Percentiles rank a stretch among this genome's conserved stretches.
phyloP scores from a whole-genome alignment of 2,329 filamentous ascomycete species.

The Penicillium rolfsii region DNA sequence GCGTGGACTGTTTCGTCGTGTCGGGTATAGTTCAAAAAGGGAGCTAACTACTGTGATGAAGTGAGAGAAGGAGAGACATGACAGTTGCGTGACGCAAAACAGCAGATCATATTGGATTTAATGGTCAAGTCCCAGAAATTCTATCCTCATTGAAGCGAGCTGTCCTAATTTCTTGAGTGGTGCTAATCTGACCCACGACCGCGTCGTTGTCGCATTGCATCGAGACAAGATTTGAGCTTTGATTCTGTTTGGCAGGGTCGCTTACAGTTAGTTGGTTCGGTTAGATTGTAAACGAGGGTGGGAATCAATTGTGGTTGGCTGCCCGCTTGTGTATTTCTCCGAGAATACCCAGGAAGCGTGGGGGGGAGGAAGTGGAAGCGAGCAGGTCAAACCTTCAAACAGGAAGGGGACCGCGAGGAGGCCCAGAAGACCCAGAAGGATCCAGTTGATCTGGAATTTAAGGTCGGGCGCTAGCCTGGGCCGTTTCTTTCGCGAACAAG shows the following conservation, averaged over 20 bases:
- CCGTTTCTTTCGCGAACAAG: not conserved
- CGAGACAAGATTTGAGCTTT: not conserved
- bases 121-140: not conserved
- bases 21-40: slow-evolving; percentile 1
- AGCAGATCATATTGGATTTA: slow-evolving; percentile 1
- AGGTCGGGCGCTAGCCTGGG: not conserved
- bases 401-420: not conserved
- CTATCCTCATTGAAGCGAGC: not conserved
- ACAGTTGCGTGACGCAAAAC: not conserved
- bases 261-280: slow-evolving; percentile 25
- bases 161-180: not conserved
- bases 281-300: slow-evolving; percentile 22
- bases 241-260: slow-evolving; percentile 12
- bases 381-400: not conserved
- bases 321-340: slow-evolving; percentile 2
- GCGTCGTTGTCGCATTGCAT: not conserved
- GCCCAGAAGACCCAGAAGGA: not conserved
- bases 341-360: not conserved
- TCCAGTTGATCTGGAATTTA: not conserved
- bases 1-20: not conserved
- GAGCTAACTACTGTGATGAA: not conserved
- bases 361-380: not conserved
- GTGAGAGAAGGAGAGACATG: not conserved
- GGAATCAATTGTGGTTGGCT: slow-evolving; percentile 15
- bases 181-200: not conserved